These are phyloP conservation scores for Alternaria postmessia DNA, from an alignment of 2,329 filamentous ascomycete genomes.

Conservation along the genomic window DNA sequence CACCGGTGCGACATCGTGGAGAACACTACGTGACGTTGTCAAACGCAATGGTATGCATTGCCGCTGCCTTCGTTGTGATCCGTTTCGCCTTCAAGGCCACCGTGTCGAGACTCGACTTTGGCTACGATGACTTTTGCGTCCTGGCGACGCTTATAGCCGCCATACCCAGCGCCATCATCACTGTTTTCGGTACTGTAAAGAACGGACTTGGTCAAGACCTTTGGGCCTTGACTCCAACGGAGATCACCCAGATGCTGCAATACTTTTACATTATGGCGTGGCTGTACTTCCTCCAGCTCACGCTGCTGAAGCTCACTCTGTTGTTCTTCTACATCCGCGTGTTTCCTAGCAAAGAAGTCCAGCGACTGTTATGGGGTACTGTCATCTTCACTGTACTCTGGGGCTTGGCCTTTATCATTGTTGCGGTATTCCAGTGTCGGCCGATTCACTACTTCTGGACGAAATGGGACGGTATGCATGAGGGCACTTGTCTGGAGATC, in stretches of 20 bases:
- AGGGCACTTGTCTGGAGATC: slow-evolving; percentile 47
- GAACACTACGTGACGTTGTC: slow-evolving; percentile 45
- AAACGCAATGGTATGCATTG: slow-evolving; percentile 45
- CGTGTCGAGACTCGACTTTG: slow-evolving; percentile 45
- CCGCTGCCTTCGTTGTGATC: slow-evolving; percentile 45
- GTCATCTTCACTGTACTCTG: slow-evolving; percentile 38
- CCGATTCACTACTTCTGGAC: slow-evolving; percentile 49
- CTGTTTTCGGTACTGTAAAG: slow-evolving; percentile 30
- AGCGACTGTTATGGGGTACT: slow-evolving; percentile 35
- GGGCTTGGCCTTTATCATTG: slow-evolving; percentile 32
- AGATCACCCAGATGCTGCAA: slow-evolving; percentile 56
- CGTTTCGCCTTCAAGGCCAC: slow-evolving; percentile 51
- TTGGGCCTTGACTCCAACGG: slow-evolving; percentile 56
- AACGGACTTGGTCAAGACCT: slow-evolving; percentile 61
- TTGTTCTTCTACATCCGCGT: slow-evolving; percentile 45
- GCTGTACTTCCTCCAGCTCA: slow-evolving; percentile 46
- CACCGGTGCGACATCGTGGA: slow-evolving; percentile 50
- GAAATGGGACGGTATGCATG: slow-evolving; percentile 41
- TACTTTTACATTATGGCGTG: slow-evolving; percentile 48
- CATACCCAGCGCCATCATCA: slow-evolving; percentile 39
- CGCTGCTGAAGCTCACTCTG: slow-evolving; percentile 40
- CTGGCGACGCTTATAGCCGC: slow-evolving; percentile 32
- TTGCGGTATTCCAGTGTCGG: slow-evolving; percentile 45
- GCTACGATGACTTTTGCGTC: slow-evolving; percentile 51
- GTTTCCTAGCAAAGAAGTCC: slow-evolving; percentile 35